Conservation (phyloP, 371 early-diverging fungal species). For the Homolaphlyctis polyrhiza region DNA sequence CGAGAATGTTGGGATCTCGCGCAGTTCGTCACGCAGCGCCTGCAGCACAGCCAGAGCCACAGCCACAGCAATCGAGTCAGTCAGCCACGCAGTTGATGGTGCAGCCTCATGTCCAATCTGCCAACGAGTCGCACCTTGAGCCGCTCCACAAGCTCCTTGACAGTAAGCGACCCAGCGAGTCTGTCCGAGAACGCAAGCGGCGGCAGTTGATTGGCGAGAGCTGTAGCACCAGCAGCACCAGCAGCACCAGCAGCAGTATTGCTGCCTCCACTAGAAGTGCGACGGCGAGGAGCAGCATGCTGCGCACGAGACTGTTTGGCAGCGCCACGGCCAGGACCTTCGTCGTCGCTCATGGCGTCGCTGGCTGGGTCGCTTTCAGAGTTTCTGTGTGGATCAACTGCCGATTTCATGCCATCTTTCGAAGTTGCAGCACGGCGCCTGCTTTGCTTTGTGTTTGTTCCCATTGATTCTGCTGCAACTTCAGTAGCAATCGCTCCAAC, state of each 20-base stretch:
- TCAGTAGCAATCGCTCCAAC: no score
- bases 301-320: not conserved
- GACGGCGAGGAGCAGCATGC: not conserved
- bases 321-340: no score
- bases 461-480: no score
- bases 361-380: no score
- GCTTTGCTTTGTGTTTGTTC: no score
- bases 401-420: no score
- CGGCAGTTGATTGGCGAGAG: not conserved
- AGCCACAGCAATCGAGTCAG: not conserved
- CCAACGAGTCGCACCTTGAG: slow-evolving; percentile 17
- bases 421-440: no score
- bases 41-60: slow-evolving; percentile 14
- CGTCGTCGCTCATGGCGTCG: no score
- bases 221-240: not conserved
- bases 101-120: no score
- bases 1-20: no score
- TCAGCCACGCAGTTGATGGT: no score
- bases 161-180: slow-evolving; percentile 10
- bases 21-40: slow-evolving; percentile 66
- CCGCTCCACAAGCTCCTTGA: slow-evolving; percentile 17
- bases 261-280: not conserved
- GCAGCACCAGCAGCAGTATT: not conserved
- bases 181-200: not conserved
- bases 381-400: no score